A percentile compares a stretch with the other conserved stretches of the same genome.
These are phyloP conservation scores for Fusarium globosum DNA, from an alignment of 2,329 filamentous ascomycete species.

Conservation along the genomic window DNA sequence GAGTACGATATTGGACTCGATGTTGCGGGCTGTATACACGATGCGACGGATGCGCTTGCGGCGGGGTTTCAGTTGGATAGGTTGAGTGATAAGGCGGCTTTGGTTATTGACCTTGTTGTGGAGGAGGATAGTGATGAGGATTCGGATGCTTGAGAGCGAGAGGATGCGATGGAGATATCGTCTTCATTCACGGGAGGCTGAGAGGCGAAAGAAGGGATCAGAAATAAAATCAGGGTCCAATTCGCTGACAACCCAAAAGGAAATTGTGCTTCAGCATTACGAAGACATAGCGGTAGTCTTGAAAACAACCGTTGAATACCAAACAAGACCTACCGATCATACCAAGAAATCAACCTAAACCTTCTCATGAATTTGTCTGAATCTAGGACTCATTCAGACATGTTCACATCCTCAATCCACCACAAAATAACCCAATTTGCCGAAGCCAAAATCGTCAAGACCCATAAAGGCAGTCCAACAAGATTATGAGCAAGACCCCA, in stretches of 20 bases:
- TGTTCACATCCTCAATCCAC: slow-evolving; percentile 7
- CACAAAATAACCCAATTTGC: background rate
- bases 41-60: slow-evolving; percentile 1
- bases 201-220: background rate
- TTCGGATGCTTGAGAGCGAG: background rate
- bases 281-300: rapidly evolving
- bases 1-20: slow-evolving; percentile 16
- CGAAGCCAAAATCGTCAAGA: background rate
- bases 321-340: rapidly evolving
- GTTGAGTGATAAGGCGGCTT: slow-evolving; percentile 6
- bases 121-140: slow-evolving; percentile 19
- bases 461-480: background rate
- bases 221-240: rapidly evolving
- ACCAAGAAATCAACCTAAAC: background rate
- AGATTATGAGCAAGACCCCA: slow-evolving; percentile 53
- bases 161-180: rapidly evolving
- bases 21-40: slow-evolving; percentile 16
- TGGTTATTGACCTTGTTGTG: slow-evolving; percentile 16
- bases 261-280: rapidly evolving
- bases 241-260: rapidly evolving
- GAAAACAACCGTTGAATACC: background rate
- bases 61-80: slow-evolving; percentile 13
- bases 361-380: rapidly evolving
- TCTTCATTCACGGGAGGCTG: background rate
- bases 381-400: background rate